These are phyloP conservation scores for Parmelia sp. DNA, from an alignment of 495 filamentous ascomycete genomes.

Conservation along the genomic window DNA sequence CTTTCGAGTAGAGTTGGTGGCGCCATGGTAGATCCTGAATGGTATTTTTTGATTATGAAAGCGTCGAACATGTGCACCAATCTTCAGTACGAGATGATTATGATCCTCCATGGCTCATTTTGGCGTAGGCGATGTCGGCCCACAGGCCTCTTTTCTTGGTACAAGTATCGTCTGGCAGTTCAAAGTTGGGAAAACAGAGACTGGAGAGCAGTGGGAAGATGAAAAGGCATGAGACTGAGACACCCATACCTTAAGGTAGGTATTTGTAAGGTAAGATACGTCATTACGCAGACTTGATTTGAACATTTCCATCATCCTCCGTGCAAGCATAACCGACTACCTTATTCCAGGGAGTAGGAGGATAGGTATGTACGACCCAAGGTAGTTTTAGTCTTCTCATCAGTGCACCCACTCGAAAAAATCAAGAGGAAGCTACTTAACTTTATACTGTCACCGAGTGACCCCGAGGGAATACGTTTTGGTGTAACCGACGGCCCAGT, in stretches of 20 bases:
- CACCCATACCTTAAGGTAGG: too few relatives aligned
- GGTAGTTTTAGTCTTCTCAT: too few relatives aligned
- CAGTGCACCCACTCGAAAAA: too few relatives aligned
- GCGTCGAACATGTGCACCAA: background rate
- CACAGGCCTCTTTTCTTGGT: background rate
- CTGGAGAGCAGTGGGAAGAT: background rate
- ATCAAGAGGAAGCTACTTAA: too few relatives aligned
- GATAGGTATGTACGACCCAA: too few relatives aligned
- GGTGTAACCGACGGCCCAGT: too few relatives aligned
- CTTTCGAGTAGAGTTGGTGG: constrained; percentile 64
- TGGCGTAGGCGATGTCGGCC: background rate
- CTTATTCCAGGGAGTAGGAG: too few relatives aligned
- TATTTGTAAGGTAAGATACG: too few relatives aligned
- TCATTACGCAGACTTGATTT: background rate
- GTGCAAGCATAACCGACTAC: too few relatives aligned
- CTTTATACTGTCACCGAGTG: too few relatives aligned
- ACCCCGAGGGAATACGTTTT: too few relatives aligned
- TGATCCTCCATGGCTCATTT: background rate
- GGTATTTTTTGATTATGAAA: constrained; percentile 31
- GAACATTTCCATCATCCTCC: too few relatives aligned
- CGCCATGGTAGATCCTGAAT: constrained; percentile 72
- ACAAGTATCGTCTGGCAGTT: background rate
- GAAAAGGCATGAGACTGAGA: background rate
- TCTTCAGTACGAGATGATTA: background rate
- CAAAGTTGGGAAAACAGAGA: background rate